Evolutionary conservation across 345 rosid species (phyloP), one percentile per base, ranked within the genome.

Genomic region (Dimocarpus longan): DNA sequence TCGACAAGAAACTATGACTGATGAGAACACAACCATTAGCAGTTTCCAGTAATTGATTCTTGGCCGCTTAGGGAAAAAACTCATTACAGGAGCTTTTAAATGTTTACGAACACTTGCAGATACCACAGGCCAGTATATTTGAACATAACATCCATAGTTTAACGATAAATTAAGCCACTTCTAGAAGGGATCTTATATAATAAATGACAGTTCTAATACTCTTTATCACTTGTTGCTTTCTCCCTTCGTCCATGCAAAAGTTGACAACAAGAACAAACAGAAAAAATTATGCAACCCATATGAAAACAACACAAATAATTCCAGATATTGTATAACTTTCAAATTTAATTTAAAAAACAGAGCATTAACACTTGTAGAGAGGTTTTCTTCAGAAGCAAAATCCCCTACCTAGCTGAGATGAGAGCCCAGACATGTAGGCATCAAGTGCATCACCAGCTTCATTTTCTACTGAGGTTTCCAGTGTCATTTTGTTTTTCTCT

Each of bases 371-470:
- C 26, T 15, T 46, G 32, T 13, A 32, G 37, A 28, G 39, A 28
- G 46, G 8, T 44, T 69, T 18, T 62, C 57, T 48, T 70, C 48
- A 24, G 3, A 43, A 24, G 43, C 11, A 79, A 37, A 73, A 79
- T 59, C 28, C 71, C 79, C 66, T 83, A 94, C 98, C 95, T 79
- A 94, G 90, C 84, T 91, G 92, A 76, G 99, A 79, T 63, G 98
- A 94, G 76, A 94, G 84, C 77, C 93, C 99, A 8, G 93, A 89
- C 97, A 96, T 96, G 86, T 78, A 96, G 80, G 95, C 92, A 87
- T 94, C 99, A 80, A 96, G 95, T 71, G 91, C 80, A 84, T 94
- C 98, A 82, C 95, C 93, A 32, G 89, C 80, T 44, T 90, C 97
- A 70, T 88, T 63, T 83, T 83, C 87, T 65, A 21, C 76, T 22